phyloP scores from a whole-genome alignment of 1,284 basidiomycete genomes.

The Sphaerobolus stellatus region DNA sequence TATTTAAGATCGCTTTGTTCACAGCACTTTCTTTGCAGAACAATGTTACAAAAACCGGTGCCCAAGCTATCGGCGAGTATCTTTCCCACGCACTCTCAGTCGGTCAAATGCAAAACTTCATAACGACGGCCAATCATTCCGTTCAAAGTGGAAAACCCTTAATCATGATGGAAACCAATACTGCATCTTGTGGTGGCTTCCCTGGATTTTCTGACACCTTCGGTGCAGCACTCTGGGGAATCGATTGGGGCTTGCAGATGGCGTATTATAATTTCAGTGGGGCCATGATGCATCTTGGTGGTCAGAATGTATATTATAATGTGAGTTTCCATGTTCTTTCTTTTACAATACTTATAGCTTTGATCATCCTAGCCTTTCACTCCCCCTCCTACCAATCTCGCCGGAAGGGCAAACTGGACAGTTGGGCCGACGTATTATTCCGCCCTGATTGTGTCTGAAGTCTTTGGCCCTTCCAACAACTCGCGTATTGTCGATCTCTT shows the following conservation, averaged over 20 bases:
- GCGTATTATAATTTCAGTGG: constrained; percentile 58
- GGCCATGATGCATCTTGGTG: constrained; percentile 32
- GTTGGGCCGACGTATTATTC: constrained; percentile 39
- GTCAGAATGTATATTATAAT: constrained; percentile 24
- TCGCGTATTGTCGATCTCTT: constrained; percentile 31
- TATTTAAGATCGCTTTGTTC: constrained; percentile 32
- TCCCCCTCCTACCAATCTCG: constrained; percentile 30
- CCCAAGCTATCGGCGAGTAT: constrained; percentile 53
- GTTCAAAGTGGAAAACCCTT: constrained; percentile 34
- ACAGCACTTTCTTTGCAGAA: neutral
- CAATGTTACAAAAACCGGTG: constrained; percentile 6
- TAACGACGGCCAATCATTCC: constrained; percentile 39
- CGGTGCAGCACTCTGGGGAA: constrained; percentile 68
- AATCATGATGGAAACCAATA: constrained; percentile 46
- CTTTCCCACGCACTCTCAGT: constrained; percentile 56
- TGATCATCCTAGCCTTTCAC: constrained; percentile 46
- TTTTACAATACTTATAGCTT: neutral
- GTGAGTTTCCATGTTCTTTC: constrained; percentile 8
- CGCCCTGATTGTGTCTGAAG: constrained; percentile 33
- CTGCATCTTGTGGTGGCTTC: constrained; percentile 47
- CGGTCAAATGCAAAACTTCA: constrained; percentile 48
- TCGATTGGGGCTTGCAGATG: constrained; percentile 65
- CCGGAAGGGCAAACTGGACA: constrained; percentile 27
- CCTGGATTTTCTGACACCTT: constrained; percentile 52
- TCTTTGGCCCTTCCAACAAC: constrained; percentile 31